These are phyloP conservation scores for Lathyrus tuberosus DNA, from an alignment of 306 rosid species.

Conservation along the genomic window DNA sequence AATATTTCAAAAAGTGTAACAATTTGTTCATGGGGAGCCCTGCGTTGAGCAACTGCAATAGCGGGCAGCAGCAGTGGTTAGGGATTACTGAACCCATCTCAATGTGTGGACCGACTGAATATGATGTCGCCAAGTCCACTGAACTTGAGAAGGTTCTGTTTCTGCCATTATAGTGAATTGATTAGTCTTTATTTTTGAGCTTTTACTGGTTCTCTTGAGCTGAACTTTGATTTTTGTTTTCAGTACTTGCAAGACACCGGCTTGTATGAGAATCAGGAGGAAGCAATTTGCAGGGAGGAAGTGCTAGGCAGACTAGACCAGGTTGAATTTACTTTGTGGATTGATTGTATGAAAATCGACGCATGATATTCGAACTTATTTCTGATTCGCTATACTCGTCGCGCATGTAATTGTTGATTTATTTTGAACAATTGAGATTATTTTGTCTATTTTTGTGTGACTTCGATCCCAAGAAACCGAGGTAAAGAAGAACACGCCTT, in stretches of 20 bases:
- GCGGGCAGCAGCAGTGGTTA: conserved; percentile 67
- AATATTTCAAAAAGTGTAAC: conserved; percentile 16
- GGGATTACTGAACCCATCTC: conserved; percentile 95
- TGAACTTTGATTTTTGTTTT: conserved; percentile 49
- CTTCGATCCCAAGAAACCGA: conserved; percentile 1
- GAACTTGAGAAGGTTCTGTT: conserved; percentile 79
- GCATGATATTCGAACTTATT: background rate
- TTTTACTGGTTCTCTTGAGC: conserved; percentile 34
- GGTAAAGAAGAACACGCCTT: conserved; percentile 6
- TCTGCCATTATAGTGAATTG: background rate
- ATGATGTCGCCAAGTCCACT: conserved; percentile 66
- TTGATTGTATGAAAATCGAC: background rate
- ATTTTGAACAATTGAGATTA: background rate
- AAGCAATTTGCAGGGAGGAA: conserved; percentile 84
- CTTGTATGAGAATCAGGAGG: conserved; percentile 84
- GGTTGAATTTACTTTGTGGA: conserved; percentile 54
- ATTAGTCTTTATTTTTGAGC: conserved; percentile 11
- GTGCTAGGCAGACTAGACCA: conserved; percentile 95
- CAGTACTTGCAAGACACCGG: conserved; percentile 87
- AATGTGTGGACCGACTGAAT: conserved; percentile 78
- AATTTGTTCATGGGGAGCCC: conserved; percentile 63
- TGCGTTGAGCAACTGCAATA: conserved; percentile 57
- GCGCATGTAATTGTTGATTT: background rate
- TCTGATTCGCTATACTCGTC: background rate
- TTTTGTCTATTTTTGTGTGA: conserved; percentile 27